Evolutionary conservation across 2,329 filamentous ascomycete species (phyloP).

Genomic region (Zasmidium cellare): DNA sequence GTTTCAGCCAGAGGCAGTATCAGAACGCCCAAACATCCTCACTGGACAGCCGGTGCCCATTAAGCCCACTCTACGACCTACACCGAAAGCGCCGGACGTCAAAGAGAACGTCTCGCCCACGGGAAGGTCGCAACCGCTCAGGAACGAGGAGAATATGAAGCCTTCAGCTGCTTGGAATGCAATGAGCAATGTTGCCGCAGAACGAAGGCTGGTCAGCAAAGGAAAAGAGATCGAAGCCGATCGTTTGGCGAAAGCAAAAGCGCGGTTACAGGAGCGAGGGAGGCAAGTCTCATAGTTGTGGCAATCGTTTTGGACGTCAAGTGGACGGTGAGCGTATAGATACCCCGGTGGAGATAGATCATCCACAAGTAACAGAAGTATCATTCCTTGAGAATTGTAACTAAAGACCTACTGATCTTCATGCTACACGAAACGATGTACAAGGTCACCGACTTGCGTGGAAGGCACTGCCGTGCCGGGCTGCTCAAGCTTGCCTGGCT

Average conservation of each 20-base stretch:
- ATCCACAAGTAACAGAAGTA: no score
- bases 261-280: conserved; percentile 26
- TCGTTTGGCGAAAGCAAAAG: conserved; percentile 27
- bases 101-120: conserved; percentile 27
- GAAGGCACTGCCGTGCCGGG: no score
- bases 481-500: no score
- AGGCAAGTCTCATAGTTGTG: conserved; percentile 19
- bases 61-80: conserved; percentile 7
- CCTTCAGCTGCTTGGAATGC: conserved; percentile 30
- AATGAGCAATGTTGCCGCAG: conserved; percentile 20
- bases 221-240: conserved; percentile 23
- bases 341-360: background rate
- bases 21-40: conserved; percentile 10
- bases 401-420: no score
- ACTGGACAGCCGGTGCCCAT: conserved; percentile 10
- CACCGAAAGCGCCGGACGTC: conserved; percentile 1
- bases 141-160: conserved; percentile 21
- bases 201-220: conserved; percentile 17
- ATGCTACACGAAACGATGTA: no score
- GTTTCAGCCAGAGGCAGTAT: conserved; percentile 17
- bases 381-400: no score
- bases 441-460: no score
- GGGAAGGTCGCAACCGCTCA: conserved; percentile 2
- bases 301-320: background rate
- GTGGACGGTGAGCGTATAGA: background rate